Base-by-base conservation (phyloP, 1,284 basidiomycete genomes). In the Cryptococcus sp. region DNA sequence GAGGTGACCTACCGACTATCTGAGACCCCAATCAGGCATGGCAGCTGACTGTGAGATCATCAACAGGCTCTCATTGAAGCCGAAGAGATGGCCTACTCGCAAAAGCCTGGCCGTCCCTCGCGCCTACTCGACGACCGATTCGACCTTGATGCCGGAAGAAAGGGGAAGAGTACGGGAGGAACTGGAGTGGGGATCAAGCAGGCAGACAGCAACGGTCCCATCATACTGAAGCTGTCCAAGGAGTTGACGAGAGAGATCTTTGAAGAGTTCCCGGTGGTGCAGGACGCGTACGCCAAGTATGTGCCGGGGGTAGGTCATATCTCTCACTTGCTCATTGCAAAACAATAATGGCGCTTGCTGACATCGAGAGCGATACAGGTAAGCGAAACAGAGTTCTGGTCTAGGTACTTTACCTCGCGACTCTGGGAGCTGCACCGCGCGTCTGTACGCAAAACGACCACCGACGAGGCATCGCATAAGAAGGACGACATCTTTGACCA, bases 221-320 rank as follows among this genome's bases (percentile, higher is more conserved):
- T 64, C 15, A 63, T 69, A 18, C 44, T 98, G 61, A 85, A 87
- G 65, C 87, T 99, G 58, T 95, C 93, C 2, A 90, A 91, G 7
- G 91, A 95, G 73, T 81, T 97, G 39, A 89, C 95, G 40, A 85
- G 89, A 65, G 94, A 98, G 70, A 92, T 98, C 47, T 98, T 98
- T 68, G 93, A 97, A 65, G 94, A 97, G 79, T 98, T 94, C 70
- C 95, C 96, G 1, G 87, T 97, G 36, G 91, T 98, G 7, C 86
- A 87, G 48, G 88, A 86, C 69, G 94, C 93, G 1, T 97, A 95
- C 71, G 87, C 82, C 57, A 93, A 96, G 70, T 92, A 94, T 64
- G 95, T 98, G 0, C 94, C 94, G 12, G 67, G 65, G 28, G 76
- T 76, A 53, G 58, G 75, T 68, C 0, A 23, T 13, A 16, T n/a